These are phyloP conservation scores for Rosa lucieae DNA, from an alignment of 306 rosid species.

Conservation along the genomic window DNA sequence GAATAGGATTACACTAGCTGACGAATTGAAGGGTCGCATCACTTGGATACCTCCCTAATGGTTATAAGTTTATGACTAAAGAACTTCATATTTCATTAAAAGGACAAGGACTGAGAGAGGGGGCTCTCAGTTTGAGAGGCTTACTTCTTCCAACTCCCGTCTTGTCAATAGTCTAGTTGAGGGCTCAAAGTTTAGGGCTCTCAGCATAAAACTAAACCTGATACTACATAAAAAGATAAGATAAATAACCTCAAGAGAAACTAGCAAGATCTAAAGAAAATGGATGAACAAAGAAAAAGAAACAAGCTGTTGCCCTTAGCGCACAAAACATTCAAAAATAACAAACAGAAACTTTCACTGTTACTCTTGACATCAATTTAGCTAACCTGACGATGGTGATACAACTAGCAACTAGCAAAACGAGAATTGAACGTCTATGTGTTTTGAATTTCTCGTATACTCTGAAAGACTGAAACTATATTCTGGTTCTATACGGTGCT, in stretches of 20 bases:
- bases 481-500: not conserved
- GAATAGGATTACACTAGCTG: not conserved
- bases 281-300: not conserved
- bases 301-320: not conserved
- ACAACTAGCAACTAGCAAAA: no score
- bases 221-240: no score
- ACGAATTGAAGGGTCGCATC: not conserved
- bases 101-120: slow-evolving; percentile 9
- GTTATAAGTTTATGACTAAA: no score
- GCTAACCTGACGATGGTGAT: not conserved
- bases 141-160: slow-evolving; percentile 53
- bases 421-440: not conserved
- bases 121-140: slow-evolving; percentile 14
- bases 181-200: slow-evolving; percentile 46
- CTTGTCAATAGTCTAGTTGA: slow-evolving; percentile 53
- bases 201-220: not conserved
- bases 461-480: not conserved
- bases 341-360: no score
- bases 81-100: not conserved
- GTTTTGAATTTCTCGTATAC: not conserved
- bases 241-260: not conserved
- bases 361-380: not conserved
- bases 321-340: no score
- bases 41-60: no score
- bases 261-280: not conserved